These are phyloP conservation scores for Backusella liffmaniae DNA, from an alignment of 192 early-diverging fungal genomes.

Conservation along the genomic window DNA sequence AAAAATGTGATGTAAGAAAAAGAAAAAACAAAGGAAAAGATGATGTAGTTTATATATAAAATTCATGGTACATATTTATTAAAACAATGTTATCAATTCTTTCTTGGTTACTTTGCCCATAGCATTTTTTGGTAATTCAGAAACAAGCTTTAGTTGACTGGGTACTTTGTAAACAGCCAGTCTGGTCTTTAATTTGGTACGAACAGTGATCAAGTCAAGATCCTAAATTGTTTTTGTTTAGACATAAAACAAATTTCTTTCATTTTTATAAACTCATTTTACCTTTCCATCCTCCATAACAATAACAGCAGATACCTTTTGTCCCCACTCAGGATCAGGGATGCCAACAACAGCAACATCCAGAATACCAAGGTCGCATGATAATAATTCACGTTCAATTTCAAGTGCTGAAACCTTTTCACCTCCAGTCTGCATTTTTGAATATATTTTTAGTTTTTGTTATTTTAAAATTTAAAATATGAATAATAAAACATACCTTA, in stretches of 20 bases:
- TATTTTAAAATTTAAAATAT: neutral
- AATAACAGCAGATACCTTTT: conserved; percentile 68
- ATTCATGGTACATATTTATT: neutral
- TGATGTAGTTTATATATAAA: neutral
- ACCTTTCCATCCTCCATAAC: conserved; percentile 38
- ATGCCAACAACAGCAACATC: conserved; percentile 77
- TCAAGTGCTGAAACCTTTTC: conserved; percentile 85
- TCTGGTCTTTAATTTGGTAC: conserved; percentile 45
- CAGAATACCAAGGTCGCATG: conserved; percentile 49
- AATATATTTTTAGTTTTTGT: neutral
- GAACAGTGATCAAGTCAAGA: conserved; percentile 21
- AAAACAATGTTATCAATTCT: conserved; percentile 57
- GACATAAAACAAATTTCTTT: conserved; percentile 1
- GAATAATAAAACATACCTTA: conserved; percentile 46
- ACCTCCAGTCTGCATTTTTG: conserved; percentile 58
- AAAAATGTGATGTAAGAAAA: neutral
- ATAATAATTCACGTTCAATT: conserved; percentile 78
- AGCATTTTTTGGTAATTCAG: conserved; percentile 75
- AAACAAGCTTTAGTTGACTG: conserved; percentile 41
- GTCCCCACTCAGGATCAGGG: conserved; percentile 75
- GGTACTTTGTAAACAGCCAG: conserved; percentile 83
- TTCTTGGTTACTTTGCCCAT: conserved; percentile 94
- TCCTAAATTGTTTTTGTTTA: conserved; percentile 7
- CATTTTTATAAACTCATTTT: neutral
- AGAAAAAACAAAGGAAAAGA: neutral